Evolutionary conservation across 139 green algal species (phyloP).

Genomic region (Chlorella sp.): DNA sequence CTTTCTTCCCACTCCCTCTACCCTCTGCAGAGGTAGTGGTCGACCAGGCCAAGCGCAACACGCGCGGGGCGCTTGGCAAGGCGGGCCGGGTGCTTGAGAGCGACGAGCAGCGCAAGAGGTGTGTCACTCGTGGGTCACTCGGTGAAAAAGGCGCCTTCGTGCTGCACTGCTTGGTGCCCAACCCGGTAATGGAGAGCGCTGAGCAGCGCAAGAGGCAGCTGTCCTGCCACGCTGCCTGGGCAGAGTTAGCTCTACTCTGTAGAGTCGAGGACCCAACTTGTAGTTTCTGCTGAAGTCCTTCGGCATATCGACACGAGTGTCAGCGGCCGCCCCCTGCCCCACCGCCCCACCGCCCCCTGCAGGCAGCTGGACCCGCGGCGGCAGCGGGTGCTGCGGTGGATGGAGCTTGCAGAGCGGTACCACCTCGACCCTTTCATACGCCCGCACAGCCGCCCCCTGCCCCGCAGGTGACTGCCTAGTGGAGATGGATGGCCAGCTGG

Average conservation of each 20-base stretch:
- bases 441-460: too few relatives aligned
- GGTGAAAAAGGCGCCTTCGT: too few relatives aligned
- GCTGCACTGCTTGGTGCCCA: too few relatives aligned
- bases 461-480: neutral
- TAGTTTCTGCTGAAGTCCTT: neutral
- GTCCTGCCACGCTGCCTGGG: too few relatives aligned
- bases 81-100: constrained; percentile 2
- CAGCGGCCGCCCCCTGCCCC: neutral
- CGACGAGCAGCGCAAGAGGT: constrained; percentile 7
- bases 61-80: neutral
- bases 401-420: neutral
- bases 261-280: neutral
- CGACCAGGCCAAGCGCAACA: constrained; percentile 5
- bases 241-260: neutral
- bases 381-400: neutral
- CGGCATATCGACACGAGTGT: too few relatives aligned
- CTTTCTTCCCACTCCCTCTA: too few relatives aligned
- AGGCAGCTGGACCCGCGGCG: neutral
- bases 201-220: neutral
- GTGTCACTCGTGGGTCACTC: too few relatives aligned
- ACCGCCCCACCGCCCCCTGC: neutral
- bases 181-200: too few relatives aligned
- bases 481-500: neutral
- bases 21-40: neutral
- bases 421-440: neutral